phyloP scores from a whole-genome alignment of 129 eudicot genomes.

The Deinandra increscens region DNA sequence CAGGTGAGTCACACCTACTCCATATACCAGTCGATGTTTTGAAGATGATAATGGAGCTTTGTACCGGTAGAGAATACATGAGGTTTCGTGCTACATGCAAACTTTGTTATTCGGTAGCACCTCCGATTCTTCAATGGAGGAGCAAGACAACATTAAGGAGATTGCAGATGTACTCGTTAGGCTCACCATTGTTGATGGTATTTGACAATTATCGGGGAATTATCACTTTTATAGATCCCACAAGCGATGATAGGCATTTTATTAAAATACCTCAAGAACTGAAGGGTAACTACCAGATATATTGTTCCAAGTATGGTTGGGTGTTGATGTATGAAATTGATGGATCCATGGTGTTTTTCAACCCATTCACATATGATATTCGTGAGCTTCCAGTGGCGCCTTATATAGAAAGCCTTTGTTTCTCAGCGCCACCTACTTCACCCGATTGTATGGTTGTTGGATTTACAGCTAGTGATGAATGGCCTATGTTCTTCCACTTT shows the following conservation, averaged over 20 bases:
- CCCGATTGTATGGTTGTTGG: no score
- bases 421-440: no score
- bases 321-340: neutral
- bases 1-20: neutral
- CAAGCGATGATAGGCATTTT: neutral
- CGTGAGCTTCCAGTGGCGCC: neutral
- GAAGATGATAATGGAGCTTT: neutral
- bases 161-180: neutral
- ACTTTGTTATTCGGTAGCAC: neutral
- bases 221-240: neutral
- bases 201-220: neutral
- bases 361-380: neutral
- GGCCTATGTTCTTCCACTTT: neutral
- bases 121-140: neutral
- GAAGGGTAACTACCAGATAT: neutral
- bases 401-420: neutral
- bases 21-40: neutral
- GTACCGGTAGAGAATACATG: neutral
- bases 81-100: neutral
- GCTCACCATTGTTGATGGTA: neutral
- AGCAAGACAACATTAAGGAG: neutral
- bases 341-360: neutral
- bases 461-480: no score
- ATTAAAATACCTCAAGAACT: neutral
- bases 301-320: neutral